Evolutionary conservation across 352 stramenopile genomes (phyloP).

Genomic region (Peronospora belbahrii): DNA sequence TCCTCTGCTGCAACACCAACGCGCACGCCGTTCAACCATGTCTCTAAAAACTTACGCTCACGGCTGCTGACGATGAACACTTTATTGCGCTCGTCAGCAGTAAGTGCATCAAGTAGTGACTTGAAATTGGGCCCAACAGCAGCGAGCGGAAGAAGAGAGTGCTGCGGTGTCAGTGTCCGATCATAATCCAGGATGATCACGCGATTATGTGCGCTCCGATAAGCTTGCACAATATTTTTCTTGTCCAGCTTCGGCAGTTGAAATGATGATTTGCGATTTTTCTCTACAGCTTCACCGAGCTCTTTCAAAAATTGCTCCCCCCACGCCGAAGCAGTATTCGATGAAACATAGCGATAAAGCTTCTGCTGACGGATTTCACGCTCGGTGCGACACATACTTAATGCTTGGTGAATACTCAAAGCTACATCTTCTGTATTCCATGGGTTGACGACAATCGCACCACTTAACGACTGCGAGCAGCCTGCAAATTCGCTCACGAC

Average conservation of each 20-base stretch:
- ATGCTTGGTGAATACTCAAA: constrained; percentile 69
- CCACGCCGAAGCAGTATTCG: constrained; percentile 80
- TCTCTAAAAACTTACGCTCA: constrained; percentile 86
- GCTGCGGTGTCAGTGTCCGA: constrained; percentile 69
- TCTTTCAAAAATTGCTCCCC: constrained; percentile 76
- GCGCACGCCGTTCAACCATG: constrained; percentile 69
- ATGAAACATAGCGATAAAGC: constrained; percentile 83
- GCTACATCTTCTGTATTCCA: constrained; percentile 85
- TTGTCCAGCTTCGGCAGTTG: constrained; percentile 57
- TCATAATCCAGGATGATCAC: constrained; percentile 88
- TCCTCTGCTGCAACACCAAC: constrained; percentile 72
- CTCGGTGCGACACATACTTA: constrained; percentile 79
- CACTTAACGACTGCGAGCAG: constrained; percentile 79
- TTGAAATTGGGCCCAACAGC: constrained; percentile 75
- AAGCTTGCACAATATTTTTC: constrained; percentile 51
- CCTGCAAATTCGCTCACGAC: constrained; percentile 87
- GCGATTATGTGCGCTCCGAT: constrained; percentile 61
- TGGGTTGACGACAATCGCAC: constrained; percentile 83
- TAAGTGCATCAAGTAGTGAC: constrained; percentile 60
- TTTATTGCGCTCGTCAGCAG: constrained; percentile 55
- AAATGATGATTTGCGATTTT: constrained; percentile 43
- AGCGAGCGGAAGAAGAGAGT: constrained; percentile 70
- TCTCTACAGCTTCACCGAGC: constrained; percentile 47
- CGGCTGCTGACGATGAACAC: constrained; percentile 72
- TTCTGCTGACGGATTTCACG: constrained; percentile 86